A percentile compares a stretch with the other conserved stretches of the same genome.
These are phyloP conservation scores for Xerocomellus amylosporus DNA, from an alignment of 768 basidiomycete genomes.

Conservation along the genomic window DNA sequence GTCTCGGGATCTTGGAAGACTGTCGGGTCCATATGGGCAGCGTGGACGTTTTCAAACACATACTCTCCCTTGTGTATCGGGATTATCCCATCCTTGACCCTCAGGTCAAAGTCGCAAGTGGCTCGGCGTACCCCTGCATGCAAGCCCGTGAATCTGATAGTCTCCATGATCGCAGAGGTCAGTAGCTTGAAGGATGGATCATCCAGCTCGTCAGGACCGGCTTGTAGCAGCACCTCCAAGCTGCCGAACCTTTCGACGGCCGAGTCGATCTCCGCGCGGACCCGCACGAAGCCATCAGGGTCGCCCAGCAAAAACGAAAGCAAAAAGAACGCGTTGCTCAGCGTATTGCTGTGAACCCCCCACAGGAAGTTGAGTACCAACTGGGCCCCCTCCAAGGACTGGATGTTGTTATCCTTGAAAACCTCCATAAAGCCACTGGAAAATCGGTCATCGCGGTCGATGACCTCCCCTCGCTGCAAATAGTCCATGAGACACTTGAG, in stretches of 20 bases:
- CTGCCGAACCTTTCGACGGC: constrained; percentile 11
- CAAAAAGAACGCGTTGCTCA: constrained; percentile 21
- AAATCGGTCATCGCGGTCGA: constrained; percentile 6
- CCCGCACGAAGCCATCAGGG: constrained; percentile 41
- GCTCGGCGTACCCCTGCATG: constrained; percentile 18
- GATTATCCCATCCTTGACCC: constrained; percentile 5
- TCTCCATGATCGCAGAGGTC: constrained; percentile 28
- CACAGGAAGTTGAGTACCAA: constrained; percentile 21
- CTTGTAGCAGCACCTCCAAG: constrained; percentile 14
- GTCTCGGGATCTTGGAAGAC: constrained; percentile 11
- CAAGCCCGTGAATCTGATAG: constrained; percentile 20
- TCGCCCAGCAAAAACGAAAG: constrained; percentile 38
- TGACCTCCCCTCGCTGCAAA: constrained; percentile 10
- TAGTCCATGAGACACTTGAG: constrained; percentile 8
- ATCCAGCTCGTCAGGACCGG: constrained; percentile 14
- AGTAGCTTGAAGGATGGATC: constrained; percentile 19
- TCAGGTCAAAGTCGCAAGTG: constrained; percentile 14
- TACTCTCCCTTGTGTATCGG: constrained; percentile 22
- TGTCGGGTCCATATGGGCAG: constrained; percentile 17
- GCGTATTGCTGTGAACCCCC: constrained; percentile 21
- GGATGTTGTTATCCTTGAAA: constrained; percentile 20
- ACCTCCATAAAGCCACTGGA: constrained; percentile 11
- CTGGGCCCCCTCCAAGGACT: constrained; percentile 16
- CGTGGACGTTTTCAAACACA: constrained; percentile 16
- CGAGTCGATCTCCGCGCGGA: constrained; percentile 46